Evolutionary conservation across 495 filamentous ascomycete genomes (phyloP), one percentile per base, ranked within the genome.

Genomic region (Aspergillus cavernicola): DNA sequence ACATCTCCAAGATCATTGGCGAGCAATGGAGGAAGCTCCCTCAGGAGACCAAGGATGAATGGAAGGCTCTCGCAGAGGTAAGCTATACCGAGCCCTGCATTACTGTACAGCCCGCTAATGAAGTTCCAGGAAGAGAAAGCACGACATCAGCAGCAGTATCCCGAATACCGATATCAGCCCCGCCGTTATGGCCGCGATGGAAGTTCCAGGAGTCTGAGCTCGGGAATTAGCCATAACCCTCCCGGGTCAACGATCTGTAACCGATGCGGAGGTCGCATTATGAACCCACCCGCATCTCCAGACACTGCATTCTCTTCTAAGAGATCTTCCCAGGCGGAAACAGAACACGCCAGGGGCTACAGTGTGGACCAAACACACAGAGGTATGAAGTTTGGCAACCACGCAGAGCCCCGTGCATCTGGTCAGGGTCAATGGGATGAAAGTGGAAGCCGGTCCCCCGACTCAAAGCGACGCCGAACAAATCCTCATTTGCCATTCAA

Each of bases 1-100:
- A 98, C 43, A 96, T 98, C 53, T 97, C 93, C 32, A 97, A 97
- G 71, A 93, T 97, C 59, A 96, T 97, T 62, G 93, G 95, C 37
- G 86, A 92, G 62, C 85, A 90, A 79, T 98, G 93, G 93, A 81
- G 84, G 53, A 75, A 80, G 55, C 82, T 90, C 56, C 73, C 85
- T 4, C 76, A 85, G 28, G 83, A 88, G n/a, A 77, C 81, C 23
- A 96, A 95, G 69, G 80, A 82, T 33, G 79, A 88, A 61, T 98
- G 95, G 95, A 95, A 92, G 67, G 76, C 75, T 51, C 79, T 96
- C 12, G 95, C 93, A 56, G 90, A 95, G 71, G 87, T 89, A 71
- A 55, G 71, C 46, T 51, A 6, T 36, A 35, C 29, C 19, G 7
- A 46, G n/a, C n/a, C n/a, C n/a, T n/a, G n/a, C n/a, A 28, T 28